Evolutionary conservation across 768 basidiomycete genomes (phyloP).

Genomic region (Tulasnella sp.): DNA sequence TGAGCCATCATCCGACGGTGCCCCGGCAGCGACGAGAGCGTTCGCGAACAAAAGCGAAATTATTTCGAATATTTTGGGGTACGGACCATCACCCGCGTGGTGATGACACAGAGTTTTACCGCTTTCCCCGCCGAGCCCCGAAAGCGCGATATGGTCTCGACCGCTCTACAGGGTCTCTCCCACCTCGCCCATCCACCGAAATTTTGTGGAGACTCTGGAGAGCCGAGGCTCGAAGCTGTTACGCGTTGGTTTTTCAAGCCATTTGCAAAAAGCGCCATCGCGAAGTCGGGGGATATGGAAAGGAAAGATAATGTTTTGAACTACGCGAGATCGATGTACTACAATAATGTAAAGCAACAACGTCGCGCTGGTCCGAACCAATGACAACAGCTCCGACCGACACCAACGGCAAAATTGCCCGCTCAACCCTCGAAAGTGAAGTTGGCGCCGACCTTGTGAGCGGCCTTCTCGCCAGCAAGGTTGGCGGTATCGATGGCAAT

Average conservation of each 20-base stretch:
- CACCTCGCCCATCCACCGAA: neutral
- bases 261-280: neutral
- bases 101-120: neutral
- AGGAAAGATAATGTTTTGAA: neutral
- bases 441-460: constrained; percentile 80
- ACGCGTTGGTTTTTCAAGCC: neutral
- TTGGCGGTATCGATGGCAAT: constrained; percentile 93
- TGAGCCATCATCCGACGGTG: neutral
- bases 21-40: neutral
- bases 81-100: neutral
- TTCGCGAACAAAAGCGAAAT: neutral
- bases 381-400: neutral
- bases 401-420: neutral
- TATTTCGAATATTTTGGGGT: neutral
- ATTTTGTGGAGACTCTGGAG: neutral
- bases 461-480: constrained; percentile 61
- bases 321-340: neutral
- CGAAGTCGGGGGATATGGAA: neutral
- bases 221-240: too few species aligned
- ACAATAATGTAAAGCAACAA: neutral
- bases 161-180: neutral
- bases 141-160: neutral
- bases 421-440: constrained; percentile 60
- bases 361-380: neutral
- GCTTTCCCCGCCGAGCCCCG: constrained; percentile 1